phyloP scores from a whole-genome alignment of 1,139 yeast genomes.

The Pneumocystis wakefieldiae region DNA sequence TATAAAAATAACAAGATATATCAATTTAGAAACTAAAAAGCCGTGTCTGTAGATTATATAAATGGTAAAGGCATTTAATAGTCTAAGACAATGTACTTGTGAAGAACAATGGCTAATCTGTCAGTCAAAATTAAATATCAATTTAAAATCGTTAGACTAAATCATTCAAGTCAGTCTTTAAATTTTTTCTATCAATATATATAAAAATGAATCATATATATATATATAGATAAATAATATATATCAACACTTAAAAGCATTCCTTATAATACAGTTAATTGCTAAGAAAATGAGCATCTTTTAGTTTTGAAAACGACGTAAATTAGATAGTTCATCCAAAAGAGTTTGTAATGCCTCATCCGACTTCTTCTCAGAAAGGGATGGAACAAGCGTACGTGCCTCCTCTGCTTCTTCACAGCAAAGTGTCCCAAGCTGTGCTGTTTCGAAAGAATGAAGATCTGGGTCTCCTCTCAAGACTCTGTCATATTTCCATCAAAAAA shows the following conservation, averaged over 20 bases:
- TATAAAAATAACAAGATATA: no score
- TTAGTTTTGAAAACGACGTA: constrained; percentile 7
- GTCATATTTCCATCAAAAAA: constrained; percentile 4
- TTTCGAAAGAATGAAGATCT: constrained; percentile 83
- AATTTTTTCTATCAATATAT: no score
- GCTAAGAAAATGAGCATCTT: not conserved
- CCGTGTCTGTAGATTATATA: no score
- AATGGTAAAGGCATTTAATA: no score
- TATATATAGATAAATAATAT: no score
- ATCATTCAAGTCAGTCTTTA: no score
- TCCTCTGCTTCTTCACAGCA: constrained; percentile 97
- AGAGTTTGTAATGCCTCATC: constrained; percentile 12
- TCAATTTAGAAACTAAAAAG: no score
- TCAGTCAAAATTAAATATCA: no score
- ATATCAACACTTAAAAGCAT: not conserved
- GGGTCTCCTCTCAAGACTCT: constrained; percentile 2
- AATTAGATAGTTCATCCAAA: constrained; percentile 12
- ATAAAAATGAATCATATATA: not conserved
- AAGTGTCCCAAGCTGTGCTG: constrained; percentile 84
- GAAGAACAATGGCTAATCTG: no score
- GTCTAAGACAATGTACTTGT: no score
- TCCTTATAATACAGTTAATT: not conserved
- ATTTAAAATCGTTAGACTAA: no score
- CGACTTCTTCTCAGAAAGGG: constrained; percentile 12
- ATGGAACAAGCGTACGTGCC: constrained; percentile 82